A percentile compares a stretch with the other conserved stretches of the same genome.
Evolutionary conservation across 257 asterid genomes (phyloP).

Genomic region (Craterostigma plantagineum): DNA sequence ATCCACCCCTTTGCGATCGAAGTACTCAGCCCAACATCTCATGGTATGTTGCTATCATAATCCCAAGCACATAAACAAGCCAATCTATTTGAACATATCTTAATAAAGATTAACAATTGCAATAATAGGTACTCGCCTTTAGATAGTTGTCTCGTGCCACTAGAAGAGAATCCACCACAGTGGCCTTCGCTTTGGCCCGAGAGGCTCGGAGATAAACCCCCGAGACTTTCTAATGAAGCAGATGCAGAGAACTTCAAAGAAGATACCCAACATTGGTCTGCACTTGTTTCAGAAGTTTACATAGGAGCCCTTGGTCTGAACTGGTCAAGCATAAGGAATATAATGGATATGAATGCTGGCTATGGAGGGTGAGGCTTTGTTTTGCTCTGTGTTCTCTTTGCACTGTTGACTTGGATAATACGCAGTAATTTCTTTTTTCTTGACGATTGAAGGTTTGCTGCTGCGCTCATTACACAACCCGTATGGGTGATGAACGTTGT

Average conservation of each 20-base stretch:
- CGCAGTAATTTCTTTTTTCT: conserved; percentile 1
- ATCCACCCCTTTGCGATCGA: conserved; percentile 58
- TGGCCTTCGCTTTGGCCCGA: conserved; percentile 93
- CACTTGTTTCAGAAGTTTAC: conserved; percentile 68
- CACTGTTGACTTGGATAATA: background rate
- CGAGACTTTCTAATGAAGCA: conserved; percentile 28
- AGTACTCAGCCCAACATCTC: conserved; percentile 31
- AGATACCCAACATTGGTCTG: conserved; percentile 78
- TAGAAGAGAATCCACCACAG: conserved; percentile 16
- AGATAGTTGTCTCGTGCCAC: conserved; percentile 56
- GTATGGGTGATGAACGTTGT: conserved; percentile 89
- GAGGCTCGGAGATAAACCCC: conserved; percentile 56
- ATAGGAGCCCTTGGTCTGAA: conserved; percentile 44
- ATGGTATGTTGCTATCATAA: conserved; percentile 38
- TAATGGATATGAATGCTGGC: conserved; percentile 92
- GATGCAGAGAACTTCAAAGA: conserved; percentile 41
- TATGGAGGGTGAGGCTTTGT: conserved; percentile 70
- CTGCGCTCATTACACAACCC: conserved; percentile 47
- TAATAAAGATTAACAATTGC: conserved; percentile 4
- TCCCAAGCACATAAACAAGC: no score
- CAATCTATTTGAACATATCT: conserved; percentile 46
- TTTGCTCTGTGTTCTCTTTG: background rate
- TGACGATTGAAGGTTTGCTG: conserved; percentile 50
- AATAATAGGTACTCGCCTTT: conserved; percentile 60
- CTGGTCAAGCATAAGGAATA: conserved; percentile 65